These are phyloP conservation scores for Ajuga reptans DNA, from an alignment of 305 asterid species.

Conservation along the genomic window DNA sequence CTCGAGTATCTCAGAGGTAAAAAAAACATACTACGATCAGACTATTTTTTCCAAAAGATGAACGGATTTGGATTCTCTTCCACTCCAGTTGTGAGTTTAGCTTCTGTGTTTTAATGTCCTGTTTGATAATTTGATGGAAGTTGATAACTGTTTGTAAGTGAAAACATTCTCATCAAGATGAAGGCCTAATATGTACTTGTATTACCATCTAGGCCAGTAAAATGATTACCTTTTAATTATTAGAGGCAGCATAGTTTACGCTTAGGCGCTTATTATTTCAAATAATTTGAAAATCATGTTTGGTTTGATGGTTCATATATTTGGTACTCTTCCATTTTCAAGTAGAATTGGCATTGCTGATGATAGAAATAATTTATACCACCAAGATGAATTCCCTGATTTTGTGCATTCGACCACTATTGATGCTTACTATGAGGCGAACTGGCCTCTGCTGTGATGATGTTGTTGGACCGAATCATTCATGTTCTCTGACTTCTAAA, in stretches of 20 bases:
- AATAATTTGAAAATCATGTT: neutral
- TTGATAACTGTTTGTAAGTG: neutral
- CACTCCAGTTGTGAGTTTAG: neutral
- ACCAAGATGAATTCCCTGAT: neutral
- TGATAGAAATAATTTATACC: neutral
- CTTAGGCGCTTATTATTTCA: neutral
- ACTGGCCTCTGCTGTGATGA: neutral
- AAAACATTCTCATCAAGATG: neutral
- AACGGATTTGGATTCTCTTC: neutral
- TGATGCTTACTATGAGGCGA: neutral
- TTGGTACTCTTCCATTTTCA: neutral
- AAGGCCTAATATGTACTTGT: neutral
- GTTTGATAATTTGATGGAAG: conserved; percentile 8
- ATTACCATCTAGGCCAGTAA: neutral
- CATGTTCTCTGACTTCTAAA: neutral
- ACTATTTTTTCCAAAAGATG: neutral
- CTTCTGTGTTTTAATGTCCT: neutral
- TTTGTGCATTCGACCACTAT: neutral
- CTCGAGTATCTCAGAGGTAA: conserved; percentile 92
- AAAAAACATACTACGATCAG: neutral
- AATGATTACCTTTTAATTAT: neutral
- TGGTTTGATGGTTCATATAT: neutral
- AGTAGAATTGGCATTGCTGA: neutral
- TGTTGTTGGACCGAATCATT: neutral
- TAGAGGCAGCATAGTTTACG: neutral